Conservation (phyloP, 2,329 filamentous ascomycete species). For the Alternaria burnsii region DNA sequence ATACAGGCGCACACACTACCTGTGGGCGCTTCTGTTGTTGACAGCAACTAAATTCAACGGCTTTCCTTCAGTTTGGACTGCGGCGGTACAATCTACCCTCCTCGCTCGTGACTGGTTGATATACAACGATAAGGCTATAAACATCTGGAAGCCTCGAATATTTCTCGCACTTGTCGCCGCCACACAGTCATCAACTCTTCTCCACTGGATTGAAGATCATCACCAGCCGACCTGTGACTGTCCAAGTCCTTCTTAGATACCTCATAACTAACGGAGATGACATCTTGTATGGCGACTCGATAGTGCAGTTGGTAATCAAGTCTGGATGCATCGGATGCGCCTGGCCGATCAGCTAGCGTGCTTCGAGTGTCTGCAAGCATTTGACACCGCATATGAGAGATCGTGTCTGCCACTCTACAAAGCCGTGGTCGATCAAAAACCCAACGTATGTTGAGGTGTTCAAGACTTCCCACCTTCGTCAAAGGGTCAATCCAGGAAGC, state of each 20-base stretch:
- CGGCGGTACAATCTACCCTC: background rate
- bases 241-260: conserved; percentile 2
- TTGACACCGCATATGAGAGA: conserved; percentile 19
- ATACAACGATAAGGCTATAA: background rate
- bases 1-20: background rate
- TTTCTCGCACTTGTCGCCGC: conserved; percentile 8
- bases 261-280: background rate
- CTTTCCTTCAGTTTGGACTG: background rate
- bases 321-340: background rate
- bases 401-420: conserved; percentile 23
- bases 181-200: background rate
- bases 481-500: conserved; percentile 31
- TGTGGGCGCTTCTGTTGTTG: background rate
- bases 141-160: conserved; percentile 7
- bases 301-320: conserved; percentile 14
- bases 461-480: conserved; percentile 22
- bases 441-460: conserved; percentile 28
- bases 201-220: background rate
- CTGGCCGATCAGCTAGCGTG: background rate
- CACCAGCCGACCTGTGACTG: background rate
- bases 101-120: background rate
- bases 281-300: background rate
- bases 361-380: conserved; percentile 19
- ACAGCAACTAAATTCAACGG: too few species aligned
- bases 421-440: conserved; percentile 23